These are phyloP conservation scores for Nemania serpens DNA, from an alignment of 2,329 filamentous ascomycete genomes.

Conservation along the genomic window DNA sequence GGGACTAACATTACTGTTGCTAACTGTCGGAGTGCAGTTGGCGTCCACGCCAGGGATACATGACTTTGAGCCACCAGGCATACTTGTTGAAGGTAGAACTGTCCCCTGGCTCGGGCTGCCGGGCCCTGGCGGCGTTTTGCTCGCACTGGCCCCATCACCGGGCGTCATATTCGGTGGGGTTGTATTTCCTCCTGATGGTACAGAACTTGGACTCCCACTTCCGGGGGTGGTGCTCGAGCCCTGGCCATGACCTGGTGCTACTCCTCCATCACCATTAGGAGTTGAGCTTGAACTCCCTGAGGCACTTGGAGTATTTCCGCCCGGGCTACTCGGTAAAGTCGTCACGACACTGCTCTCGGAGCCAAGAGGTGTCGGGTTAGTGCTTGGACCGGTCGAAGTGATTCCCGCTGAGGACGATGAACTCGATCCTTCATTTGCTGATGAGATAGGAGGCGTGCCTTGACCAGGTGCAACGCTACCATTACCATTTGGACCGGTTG, in stretches of 20 bases:
- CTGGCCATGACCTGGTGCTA: slow-evolving; percentile 22
- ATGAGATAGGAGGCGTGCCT: not conserved
- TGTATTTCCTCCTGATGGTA: not conserved
- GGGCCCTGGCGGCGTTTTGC: slow-evolving; percentile 3
- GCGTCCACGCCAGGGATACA: slow-evolving; percentile 23
- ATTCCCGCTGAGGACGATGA: not conserved
- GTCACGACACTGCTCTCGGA: slow-evolving; percentile 1
- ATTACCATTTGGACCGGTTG: slow-evolving; percentile 19
- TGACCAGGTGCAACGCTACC: slow-evolving; percentile 21
- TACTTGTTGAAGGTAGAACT: slow-evolving; percentile 7
- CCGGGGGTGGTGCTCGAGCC: slow-evolving; percentile 17
- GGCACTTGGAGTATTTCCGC: slow-evolving; percentile 1
- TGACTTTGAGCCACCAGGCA: slow-evolving; percentile 10
- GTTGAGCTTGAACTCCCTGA: slow-evolving; percentile 18
- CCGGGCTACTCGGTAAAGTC: slow-evolving; percentile 3
- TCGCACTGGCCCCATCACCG: not conserved
- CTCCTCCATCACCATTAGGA: slow-evolving; percentile 23
- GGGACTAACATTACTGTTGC: slow-evolving; percentile 13
- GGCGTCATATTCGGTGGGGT: slow-evolving; percentile 3
- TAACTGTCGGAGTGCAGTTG: slow-evolving; percentile 10
- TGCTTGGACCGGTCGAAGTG: slow-evolving; percentile 4
- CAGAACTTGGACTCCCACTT: slow-evolving; percentile 12
- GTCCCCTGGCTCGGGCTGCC: slow-evolving; percentile 6
- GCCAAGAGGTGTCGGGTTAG: slow-evolving; percentile 7
- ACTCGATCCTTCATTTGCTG: slow-evolving; percentile 5